phyloP scores from a whole-genome alignment of 2,329 filamentous ascomycete genomes.

The Colletotrichum abscissum region DNA sequence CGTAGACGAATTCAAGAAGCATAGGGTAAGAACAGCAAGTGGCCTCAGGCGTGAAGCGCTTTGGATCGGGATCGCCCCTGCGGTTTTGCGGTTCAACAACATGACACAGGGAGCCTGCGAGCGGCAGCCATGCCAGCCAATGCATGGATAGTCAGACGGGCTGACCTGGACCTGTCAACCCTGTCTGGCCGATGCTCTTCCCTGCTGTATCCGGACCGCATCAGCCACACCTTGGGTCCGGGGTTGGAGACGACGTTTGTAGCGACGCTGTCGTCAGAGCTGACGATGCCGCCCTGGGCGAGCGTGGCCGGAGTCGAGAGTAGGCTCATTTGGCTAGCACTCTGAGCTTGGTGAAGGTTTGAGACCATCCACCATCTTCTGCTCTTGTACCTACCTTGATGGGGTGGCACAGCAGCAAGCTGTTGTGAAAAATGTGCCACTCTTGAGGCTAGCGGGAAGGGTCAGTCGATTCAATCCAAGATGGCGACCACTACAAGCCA shows the following conservation, averaged over 20 bases:
- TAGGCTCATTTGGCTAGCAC: neutral
- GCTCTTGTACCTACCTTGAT: slow-evolving; percentile 18
- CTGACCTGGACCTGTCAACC: slow-evolving; percentile 13
- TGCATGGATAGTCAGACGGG: slow-evolving; percentile 15
- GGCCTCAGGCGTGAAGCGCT: slow-evolving; percentile 16
- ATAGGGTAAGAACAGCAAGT: neutral
- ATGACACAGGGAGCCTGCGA: slow-evolving; percentile 18
- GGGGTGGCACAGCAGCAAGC: slow-evolving; percentile 9
- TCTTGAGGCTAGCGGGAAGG: neutral
- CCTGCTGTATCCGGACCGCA: neutral
- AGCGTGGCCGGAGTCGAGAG: neutral
- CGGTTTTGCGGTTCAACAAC: slow-evolving; percentile 25
- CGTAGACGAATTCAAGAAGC: neutral
- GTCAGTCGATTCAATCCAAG: neutral
- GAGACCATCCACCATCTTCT: slow-evolving; percentile 1
- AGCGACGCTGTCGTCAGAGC: slow-evolving; percentile 30
- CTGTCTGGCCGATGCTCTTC: slow-evolving; percentile 23
- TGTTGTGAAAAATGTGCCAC: neutral
- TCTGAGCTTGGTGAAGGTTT: neutral
- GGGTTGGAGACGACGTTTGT: slow-evolving; percentile 4
- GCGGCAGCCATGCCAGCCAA: slow-evolving; percentile 13
- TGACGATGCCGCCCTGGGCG: slow-evolving; percentile 6
- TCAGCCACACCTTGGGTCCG: slow-evolving; percentile 22
- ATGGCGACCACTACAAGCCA: neutral
- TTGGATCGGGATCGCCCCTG: slow-evolving; percentile 33